These are phyloP conservation scores for Waltergamsia citrina DNA, from an alignment of 2,329 filamentous ascomycete genomes.

Conservation along the genomic window DNA sequence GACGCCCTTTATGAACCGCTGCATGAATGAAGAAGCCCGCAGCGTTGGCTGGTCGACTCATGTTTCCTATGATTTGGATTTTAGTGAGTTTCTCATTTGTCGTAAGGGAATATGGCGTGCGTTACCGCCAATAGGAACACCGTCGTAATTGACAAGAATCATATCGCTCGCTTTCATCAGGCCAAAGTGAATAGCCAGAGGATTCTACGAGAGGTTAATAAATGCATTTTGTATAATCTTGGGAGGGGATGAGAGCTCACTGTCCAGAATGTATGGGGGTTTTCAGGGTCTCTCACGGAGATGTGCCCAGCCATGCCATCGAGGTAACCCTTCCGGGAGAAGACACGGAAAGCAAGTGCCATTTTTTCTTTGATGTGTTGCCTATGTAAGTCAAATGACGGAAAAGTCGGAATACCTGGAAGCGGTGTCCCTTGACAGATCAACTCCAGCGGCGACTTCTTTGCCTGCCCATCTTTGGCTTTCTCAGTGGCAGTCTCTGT, in stretches of 20 bases:
- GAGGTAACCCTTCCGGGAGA: constrained; percentile 35
- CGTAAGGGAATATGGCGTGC: too few species aligned
- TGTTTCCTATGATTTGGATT: too few species aligned
- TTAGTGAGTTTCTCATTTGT: too few species aligned
- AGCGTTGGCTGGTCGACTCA: constrained; percentile 49
- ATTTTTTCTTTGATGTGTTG: constrained; percentile 29
- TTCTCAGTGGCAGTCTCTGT: too few species aligned
- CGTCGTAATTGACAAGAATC: constrained; percentile 50
- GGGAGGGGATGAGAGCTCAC: constrained; percentile 16
- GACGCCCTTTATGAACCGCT: constrained; percentile 52
- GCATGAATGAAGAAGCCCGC: constrained; percentile 60
- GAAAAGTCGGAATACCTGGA: constrained; percentile 45
- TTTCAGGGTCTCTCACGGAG: constrained; percentile 50
- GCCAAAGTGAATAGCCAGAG: constrained; percentile 39
- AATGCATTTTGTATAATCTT: neutral
- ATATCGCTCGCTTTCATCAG: constrained; percentile 52
- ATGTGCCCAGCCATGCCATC: constrained; percentile 60
- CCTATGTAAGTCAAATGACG: constrained; percentile 29
- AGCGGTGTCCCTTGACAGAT: neutral
- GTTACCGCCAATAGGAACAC: constrained; percentile 51
- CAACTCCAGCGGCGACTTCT: too few species aligned
- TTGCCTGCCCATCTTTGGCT: too few species aligned
- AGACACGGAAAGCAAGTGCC: constrained; percentile 36
- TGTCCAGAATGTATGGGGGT: constrained; percentile 52
- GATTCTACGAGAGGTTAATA: too few species aligned